phyloP scores from a whole-genome alignment of 2,329 filamentous ascomycete species.

The Cryphonectria carpinicola region DNA sequence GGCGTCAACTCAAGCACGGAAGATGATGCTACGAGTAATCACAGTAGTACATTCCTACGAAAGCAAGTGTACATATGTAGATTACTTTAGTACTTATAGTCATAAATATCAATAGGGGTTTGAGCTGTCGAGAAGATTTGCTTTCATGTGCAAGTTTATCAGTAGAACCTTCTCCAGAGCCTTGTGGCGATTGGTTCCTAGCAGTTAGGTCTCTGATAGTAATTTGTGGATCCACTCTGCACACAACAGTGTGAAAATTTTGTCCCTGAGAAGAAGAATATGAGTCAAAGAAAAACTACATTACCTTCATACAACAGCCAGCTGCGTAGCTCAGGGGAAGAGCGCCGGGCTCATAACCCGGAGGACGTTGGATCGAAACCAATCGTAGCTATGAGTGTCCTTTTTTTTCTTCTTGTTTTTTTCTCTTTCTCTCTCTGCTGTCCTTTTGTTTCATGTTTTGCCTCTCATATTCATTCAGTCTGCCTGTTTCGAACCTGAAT shows the following conservation, averaged over 20 bases:
- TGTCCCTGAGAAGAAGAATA: background rate
- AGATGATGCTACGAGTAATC: too few relatives aligned
- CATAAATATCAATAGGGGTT: too few relatives aligned
- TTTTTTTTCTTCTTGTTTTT: conserved; percentile 5
- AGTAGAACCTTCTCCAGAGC: too few relatives aligned
- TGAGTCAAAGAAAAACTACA: conserved; percentile 9
- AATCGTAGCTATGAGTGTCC: conserved; percentile 23
- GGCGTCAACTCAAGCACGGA: too few relatives aligned
- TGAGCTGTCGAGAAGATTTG: too few relatives aligned
- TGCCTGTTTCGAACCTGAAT: background rate
- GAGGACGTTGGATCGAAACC: conserved; percentile 31
- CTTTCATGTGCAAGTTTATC: too few relatives aligned
- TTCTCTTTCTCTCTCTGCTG: background rate
- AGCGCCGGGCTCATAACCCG: conserved; percentile 31
- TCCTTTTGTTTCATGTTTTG: background rate
- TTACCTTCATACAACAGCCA: background rate
- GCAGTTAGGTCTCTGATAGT: too few relatives aligned
- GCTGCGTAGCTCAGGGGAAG: conserved; percentile 30
- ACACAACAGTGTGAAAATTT: background rate
- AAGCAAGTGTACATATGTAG: too few relatives aligned
- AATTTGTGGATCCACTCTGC: background rate
- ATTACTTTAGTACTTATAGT: too few relatives aligned
- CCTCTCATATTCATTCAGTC: background rate
- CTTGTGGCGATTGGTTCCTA: too few relatives aligned
- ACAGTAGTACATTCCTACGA: too few relatives aligned